Percentiles rank a stretch among this genome's conserved stretches.
These are phyloP conservation scores for Sporothrix globosa DNA, from an alignment of 2,329 filamentous ascomycete species.

Conservation along the genomic window DNA sequence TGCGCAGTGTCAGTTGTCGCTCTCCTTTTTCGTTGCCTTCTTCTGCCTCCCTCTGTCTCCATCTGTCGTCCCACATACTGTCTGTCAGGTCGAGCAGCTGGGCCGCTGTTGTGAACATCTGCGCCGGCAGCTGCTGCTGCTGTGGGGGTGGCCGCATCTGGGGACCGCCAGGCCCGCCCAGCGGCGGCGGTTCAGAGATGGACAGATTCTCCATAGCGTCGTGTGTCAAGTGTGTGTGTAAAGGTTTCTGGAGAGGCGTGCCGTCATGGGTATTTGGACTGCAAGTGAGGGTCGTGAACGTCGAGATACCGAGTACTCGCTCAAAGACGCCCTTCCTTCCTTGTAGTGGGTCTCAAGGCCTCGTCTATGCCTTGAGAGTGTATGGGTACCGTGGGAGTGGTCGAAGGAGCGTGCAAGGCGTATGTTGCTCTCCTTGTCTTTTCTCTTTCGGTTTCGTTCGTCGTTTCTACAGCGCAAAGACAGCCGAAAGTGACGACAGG, in stretches of 20 bases:
- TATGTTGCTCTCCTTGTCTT: background rate
- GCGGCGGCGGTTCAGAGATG: constrained; percentile 40
- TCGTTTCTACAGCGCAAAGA: background rate
- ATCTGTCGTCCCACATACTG: constrained; percentile 64
- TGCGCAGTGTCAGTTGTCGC: constrained; percentile 44
- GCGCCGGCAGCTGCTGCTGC: constrained; percentile 73
- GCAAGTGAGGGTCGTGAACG: background rate
- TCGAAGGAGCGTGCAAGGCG: background rate
- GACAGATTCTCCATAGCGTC: constrained; percentile 43
- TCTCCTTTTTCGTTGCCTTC: background rate
- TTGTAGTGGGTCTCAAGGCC: background rate
- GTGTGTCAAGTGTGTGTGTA: background rate
- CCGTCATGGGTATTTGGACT: background rate
- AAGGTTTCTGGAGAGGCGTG: background rate
- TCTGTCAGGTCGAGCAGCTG: constrained; percentile 95
- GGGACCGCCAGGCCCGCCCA: constrained; percentile 41
- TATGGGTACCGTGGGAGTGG: background rate
- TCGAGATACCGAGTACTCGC: background rate
- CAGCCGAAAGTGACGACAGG: constrained; percentile 26
- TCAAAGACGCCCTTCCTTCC: too few species aligned
- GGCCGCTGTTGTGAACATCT: constrained; percentile 98
- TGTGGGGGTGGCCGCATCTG: constrained; percentile 48
- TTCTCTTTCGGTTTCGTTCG: background rate
- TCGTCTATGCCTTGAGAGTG: background rate
- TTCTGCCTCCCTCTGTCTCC: background rate